Base-by-base conservation (phyloP, 305 asterid genomes). In the Fraxinus sp. region DNA sequence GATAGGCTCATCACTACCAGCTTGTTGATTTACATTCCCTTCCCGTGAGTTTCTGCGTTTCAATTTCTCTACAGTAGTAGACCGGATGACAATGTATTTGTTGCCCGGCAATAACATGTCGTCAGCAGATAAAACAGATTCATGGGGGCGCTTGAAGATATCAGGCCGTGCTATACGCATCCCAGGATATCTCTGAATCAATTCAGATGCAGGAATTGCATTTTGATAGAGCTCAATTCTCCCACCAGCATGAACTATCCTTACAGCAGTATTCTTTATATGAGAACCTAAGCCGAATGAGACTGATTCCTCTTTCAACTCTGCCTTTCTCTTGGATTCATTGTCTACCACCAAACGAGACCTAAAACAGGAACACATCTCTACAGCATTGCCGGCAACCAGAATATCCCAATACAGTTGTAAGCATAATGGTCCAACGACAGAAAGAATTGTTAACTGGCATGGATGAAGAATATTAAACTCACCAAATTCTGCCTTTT, bases 171-270 rank as follows among this genome's bases (percentile, higher is more conserved):
- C 87, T 8, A 95, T 84, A 75, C 86, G 84, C 91, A 90, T 89
- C 72, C 92, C 97, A 39, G 95, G 98, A 85, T 92, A 90, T 57
- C 83, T 90, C 83, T 66, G 83, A 83, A 87, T 89, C 84, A 94
- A 20, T 59, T 82, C 83, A 43, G 89, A 90, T 39, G 89, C 97
- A 37, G 90, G 89, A 81, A 92, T 79, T 32, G 93, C 81, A 80
- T 80, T 81, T 1, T 79, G 85, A 68, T 90, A 92, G 83, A 90
- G 83, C 83, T 95, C 98, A 49, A 87, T 86, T 39, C 86, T 83
- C 52, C 97, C 96, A 14, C 98, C 95, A 2, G 93, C 90, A 78
- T 89, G 96, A 85, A 93, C 92, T 84, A 92, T 81, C 75, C 91
- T 82, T 43, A 92, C 93, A 16, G 87, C 78, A 18, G 77, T 62